Base-by-base conservation (phyloP, 2,329 filamentous ascomycete genomes). In the Pseudopithomyces maydicus region DNA sequence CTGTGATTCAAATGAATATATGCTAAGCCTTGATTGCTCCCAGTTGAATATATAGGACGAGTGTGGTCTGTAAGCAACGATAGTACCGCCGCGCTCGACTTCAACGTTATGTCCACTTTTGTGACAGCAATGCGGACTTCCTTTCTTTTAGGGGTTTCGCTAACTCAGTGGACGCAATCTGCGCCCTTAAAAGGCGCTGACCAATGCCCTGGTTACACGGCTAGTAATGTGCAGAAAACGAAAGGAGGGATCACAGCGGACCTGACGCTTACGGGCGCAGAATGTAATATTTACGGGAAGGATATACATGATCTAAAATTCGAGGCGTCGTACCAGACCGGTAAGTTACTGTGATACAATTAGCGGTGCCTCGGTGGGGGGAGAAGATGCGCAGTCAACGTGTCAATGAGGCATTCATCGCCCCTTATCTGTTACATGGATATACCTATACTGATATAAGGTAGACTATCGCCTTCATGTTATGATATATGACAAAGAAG, bases 401-500 rank as follows among this genome's bases (percentile, higher is more conserved):
- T 29, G 26, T 10, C 11, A 41, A 3, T 19, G 14, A 41, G 6
- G 4, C 17, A 15, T 4, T 15, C n/a, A 7, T 19, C n/a, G 38
- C n/a, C 19, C 5, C 19, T 17, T 15, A 19, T 41, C 35, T 6
- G 7, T 15, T 19, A 17, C 5, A 5, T 17, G n/a, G n/a, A 19
- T 10, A 47, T 33, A 14, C 15, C 39, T 7, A 6, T 14, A 38
- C 54, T 52, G 17, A 56, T 38, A 29, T 15, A 15, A 17, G 8
- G n/a, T 17, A 88, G 87, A 85, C 41, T 80, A 82, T 32, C 86
- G 89, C 29, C 81, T 92, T 2, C 89, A 91, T 71, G 86, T 92
- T 62, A 84, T 89, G 64, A 90, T 92, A 56, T 85, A 88, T 59
- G 90, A 93, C 71, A 81, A 83, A 10, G 83, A 81, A 35, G 83